Conservation (phyloP, 306 rosid species). For the Cucumis hystrix region DNA sequence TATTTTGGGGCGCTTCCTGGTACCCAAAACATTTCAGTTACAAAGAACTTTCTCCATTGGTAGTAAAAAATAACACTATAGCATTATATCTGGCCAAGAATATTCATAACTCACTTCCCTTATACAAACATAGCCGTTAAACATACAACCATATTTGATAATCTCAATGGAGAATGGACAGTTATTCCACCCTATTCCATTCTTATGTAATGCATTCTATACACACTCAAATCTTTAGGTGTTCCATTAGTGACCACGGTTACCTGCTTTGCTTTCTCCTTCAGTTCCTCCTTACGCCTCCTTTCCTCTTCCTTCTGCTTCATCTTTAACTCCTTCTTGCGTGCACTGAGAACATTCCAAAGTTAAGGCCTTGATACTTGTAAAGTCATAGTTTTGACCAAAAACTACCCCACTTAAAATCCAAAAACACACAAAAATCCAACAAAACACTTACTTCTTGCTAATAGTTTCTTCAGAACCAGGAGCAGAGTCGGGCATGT, state of each 20-base stretch:
- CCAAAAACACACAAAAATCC: not conserved
- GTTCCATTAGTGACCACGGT: not conserved
- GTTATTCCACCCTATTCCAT: not conserved
- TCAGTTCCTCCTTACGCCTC: slow-evolving; percentile 64
- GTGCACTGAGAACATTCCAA: slow-evolving; percentile 35
- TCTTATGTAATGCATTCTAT: not conserved
- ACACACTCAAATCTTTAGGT: not conserved
- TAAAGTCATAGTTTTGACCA: not conserved
- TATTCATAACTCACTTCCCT: too few species aligned
- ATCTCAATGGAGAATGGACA: not conserved
- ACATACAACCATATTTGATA: not conserved
- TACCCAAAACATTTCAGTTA: not conserved
- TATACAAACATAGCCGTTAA: not conserved
- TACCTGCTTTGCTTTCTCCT: slow-evolving; percentile 67
- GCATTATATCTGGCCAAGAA: not conserved
- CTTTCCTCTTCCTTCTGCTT: slow-evolving; percentile 69
- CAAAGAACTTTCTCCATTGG: not conserved
- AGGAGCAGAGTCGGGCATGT: not conserved
- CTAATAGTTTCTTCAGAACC: slow-evolving; percentile 17
- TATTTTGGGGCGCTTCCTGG: slow-evolving; percentile 57
- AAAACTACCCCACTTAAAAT: not conserved
- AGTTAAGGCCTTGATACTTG: not conserved
- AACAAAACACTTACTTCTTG: slow-evolving; percentile 28
- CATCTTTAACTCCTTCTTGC: slow-evolving; percentile 53
- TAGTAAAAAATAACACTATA: not conserved